A percentile compares a stretch with the other conserved stretches of the same genome.
phyloP scores from a whole-genome alignment of 352 stramenopile genomes.

The Globisporangium splendens region DNA sequence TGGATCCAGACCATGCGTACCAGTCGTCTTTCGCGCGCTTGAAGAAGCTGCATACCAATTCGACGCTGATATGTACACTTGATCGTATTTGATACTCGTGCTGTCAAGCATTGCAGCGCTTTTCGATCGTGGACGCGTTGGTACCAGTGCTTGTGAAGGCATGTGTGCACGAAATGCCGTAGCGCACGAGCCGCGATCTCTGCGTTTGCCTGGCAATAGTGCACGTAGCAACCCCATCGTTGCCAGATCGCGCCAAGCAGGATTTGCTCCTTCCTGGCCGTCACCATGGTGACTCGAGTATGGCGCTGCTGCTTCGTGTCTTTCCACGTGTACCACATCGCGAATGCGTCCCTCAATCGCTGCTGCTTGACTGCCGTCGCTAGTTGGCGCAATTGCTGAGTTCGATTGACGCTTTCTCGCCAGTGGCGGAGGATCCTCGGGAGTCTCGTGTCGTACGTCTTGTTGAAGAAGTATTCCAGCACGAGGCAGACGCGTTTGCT shows the following conservation, averaged over 20 bases:
- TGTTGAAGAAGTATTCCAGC: slow-evolving; percentile 39
- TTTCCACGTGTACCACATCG: slow-evolving; percentile 4
- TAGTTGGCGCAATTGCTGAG: slow-evolving; percentile 5
- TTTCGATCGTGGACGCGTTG: slow-evolving; percentile 8
- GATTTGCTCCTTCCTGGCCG: not conserved
- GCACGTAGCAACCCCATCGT: slow-evolving; percentile 18
- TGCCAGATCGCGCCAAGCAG: slow-evolving; percentile 5
- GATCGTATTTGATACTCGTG: slow-evolving; percentile 11
- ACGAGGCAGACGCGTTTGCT: slow-evolving; percentile 28
- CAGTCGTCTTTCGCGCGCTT: slow-evolving; percentile 3
- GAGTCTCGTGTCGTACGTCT: slow-evolving; percentile 21
- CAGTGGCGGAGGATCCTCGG: slow-evolving; percentile 19
- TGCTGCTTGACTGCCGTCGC: not conserved
- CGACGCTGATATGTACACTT: slow-evolving; percentile 24
- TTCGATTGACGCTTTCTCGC: slow-evolving; percentile 1
- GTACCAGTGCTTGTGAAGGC: slow-evolving; percentile 23
- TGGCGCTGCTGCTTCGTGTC: slow-evolving; percentile 1
- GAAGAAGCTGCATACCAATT: slow-evolving; percentile 14
- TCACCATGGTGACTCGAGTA: not conserved
- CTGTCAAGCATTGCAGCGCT: slow-evolving; percentile 4
- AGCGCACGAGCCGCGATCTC: slow-evolving; percentile 5
- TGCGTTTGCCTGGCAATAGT: slow-evolving; percentile 9
- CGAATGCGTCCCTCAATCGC: slow-evolving; percentile 2
- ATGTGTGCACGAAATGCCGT: slow-evolving; percentile 16
- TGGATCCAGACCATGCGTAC: slow-evolving; percentile 12